A percentile compares a stretch with the other conserved stretches of the same genome.
Conservation (phyloP, 2,329 filamentous ascomycete genomes). For the Torrubiellomyces zombiae region DNA sequence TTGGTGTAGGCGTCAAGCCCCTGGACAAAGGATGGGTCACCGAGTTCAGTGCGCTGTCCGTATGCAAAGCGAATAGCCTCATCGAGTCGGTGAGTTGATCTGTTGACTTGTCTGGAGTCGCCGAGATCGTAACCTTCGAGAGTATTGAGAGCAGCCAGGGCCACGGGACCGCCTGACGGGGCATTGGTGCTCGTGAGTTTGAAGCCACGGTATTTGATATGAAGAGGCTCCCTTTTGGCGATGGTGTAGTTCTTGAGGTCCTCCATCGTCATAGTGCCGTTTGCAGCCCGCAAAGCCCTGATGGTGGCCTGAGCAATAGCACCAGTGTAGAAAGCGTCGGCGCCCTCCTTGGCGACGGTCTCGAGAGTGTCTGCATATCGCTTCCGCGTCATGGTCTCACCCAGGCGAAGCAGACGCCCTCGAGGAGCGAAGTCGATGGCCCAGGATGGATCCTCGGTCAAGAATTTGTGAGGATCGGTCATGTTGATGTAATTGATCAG, state of each 20-base stretch:
- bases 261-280: slow-evolving; percentile 61
- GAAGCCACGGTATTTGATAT: slow-evolving; percentile 52
- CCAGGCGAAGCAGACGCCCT: slow-evolving; percentile 45
- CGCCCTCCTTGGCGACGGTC: slow-evolving; percentile 46
- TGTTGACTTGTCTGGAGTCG: slow-evolving; percentile 29
- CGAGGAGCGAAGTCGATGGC: slow-evolving; percentile 72
- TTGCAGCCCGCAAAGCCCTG: slow-evolving; percentile 39
- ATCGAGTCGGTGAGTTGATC: slow-evolving; percentile 64
- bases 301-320: slow-evolving; percentile 55
- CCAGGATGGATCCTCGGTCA: slow-evolving; percentile 57
- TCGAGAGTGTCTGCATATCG: slow-evolving; percentile 61
- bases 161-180: slow-evolving; percentile 58
- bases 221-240: slow-evolving; percentile 40
- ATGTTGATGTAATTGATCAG: slow-evolving; percentile 52
- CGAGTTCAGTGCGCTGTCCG: slow-evolving; percentile 53
- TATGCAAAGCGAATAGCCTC: slow-evolving; percentile 76
- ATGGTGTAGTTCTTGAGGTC: slow-evolving; percentile 61
- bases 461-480: slow-evolving; percentile 35
- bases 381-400: slow-evolving; percentile 60
- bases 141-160: slow-evolving; percentile 57
- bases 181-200: slow-evolving; percentile 52
- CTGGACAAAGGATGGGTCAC: slow-evolving; percentile 56
- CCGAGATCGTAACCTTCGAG: slow-evolving; percentile 57
- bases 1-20: slow-evolving; percentile 45
- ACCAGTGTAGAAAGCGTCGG: slow-evolving; percentile 54